These are phyloP conservation scores for Fusarium nodosum DNA, from an alignment of 2,329 filamentous ascomycete genomes.

Conservation along the genomic window DNA sequence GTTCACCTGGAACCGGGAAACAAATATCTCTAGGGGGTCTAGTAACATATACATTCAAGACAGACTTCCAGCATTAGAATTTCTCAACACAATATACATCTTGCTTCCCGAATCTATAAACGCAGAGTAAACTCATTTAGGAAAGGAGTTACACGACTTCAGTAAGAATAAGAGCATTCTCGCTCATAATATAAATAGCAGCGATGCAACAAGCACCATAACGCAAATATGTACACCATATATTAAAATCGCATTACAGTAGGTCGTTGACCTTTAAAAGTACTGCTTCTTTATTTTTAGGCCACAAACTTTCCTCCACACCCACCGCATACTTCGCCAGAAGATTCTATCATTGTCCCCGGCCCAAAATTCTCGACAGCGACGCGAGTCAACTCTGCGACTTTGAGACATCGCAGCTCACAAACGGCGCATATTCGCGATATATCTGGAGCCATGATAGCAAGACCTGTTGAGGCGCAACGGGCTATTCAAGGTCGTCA, in stretches of 20 bases:
- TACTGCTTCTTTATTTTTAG: slow-evolving; percentile 32
- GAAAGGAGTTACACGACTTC: neutral
- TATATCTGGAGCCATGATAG: slow-evolving; percentile 67
- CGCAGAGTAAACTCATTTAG: neutral
- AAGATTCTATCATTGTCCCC: slow-evolving; percentile 50
- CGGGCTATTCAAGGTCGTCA: slow-evolving; percentile 55
- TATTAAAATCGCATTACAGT: neutral
- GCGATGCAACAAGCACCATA: neutral
- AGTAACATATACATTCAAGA: neutral
- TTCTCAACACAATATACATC: neutral
- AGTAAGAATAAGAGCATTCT: neutral
- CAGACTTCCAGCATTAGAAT: neutral
- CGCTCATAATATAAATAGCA: neutral
- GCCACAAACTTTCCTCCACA: slow-evolving; percentile 61
- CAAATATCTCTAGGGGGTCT: neutral
- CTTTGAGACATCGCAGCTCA: slow-evolving; percentile 63
- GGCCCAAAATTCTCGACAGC: slow-evolving; percentile 51
- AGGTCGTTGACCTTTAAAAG: neutral
- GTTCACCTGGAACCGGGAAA: neutral
- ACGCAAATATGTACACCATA: neutral
- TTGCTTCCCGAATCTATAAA: neutral
- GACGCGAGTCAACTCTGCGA: slow-evolving; percentile 57
- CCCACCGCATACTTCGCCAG: slow-evolving; percentile 56
- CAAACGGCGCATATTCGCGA: slow-evolving; percentile 70
- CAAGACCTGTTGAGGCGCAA: slow-evolving; percentile 67